These are phyloP conservation scores for Arthrobotrys iridis DNA, from an alignment of 2,329 filamentous ascomycete genomes.

Conservation along the genomic window DNA sequence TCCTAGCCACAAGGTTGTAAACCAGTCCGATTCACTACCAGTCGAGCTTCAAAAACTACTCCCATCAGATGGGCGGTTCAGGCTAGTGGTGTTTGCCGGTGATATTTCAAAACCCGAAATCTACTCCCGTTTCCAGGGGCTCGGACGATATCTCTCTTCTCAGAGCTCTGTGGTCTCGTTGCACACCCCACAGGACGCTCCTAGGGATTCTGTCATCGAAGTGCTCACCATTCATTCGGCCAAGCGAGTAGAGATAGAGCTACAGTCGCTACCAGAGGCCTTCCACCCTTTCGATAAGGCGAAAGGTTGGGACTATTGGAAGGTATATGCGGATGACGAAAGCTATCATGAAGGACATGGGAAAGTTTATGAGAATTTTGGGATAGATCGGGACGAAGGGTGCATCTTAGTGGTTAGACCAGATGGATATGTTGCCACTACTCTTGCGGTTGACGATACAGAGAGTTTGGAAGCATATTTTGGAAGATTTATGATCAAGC, in stretches of 20 bases:
- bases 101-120: constrained; percentile 65
- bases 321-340: constrained; percentile 68
- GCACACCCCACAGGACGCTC: constrained; percentile 61
- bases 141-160: constrained; percentile 64
- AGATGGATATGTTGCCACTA: constrained; percentile 71
- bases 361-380: constrained; percentile 68
- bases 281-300: constrained; percentile 61
- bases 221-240: constrained; percentile 71
- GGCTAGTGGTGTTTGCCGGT: constrained; percentile 72
- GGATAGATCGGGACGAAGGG: constrained; percentile 68
- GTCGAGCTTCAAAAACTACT: constrained; percentile 71
- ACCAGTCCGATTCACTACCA: constrained; percentile 68
- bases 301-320: constrained; percentile 69
- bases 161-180: constrained; percentile 63
- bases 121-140: constrained; percentile 63
- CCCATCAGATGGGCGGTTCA: constrained; percentile 69
- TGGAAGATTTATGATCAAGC: constrained; percentile 42
- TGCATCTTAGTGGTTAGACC: constrained; percentile 72
- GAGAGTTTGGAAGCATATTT: constrained; percentile 42
- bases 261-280: constrained; percentile 67
- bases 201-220: constrained; percentile 68
- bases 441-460: constrained; percentile 16
- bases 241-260: constrained; percentile 63
- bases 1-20: constrained; percentile 69
- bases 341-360: constrained; percentile 68